Conservation (phyloP, 1,284 basidiomycete species). For the Boletus smithii region DNA sequence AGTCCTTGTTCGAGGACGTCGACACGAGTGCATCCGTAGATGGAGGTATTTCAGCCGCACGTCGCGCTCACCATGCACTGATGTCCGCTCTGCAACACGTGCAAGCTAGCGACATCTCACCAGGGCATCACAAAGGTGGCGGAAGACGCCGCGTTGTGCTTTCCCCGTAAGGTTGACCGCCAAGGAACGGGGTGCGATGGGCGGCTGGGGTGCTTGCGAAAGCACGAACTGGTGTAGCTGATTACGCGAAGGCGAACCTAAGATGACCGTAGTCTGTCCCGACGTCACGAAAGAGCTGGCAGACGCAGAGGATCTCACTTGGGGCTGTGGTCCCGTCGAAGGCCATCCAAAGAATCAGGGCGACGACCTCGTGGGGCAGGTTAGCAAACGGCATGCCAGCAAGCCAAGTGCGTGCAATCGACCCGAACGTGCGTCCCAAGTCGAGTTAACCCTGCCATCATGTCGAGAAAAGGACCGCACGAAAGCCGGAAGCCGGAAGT, state of each 20-base stretch:
- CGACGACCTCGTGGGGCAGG: slow-evolving; percentile 29
- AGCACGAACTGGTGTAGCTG: slow-evolving; percentile 19
- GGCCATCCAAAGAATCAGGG: slow-evolving; percentile 13
- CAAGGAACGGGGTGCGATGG: slow-evolving; percentile 18
- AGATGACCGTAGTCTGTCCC: slow-evolving; percentile 25
- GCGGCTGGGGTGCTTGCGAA: slow-evolving; percentile 14
- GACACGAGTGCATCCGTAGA: slow-evolving; percentile 44
- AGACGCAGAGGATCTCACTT: slow-evolving; percentile 20
- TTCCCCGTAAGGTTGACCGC: slow-evolving; percentile 17
- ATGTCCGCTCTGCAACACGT: not conserved
- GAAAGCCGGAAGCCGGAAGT: too few relatives aligned
- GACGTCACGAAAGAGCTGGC: slow-evolving; percentile 13
- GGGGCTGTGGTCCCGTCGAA: slow-evolving; percentile 13
- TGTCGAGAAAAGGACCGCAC: not conserved
- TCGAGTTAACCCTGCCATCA: not conserved
- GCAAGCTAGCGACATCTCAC: slow-evolving; percentile 8
- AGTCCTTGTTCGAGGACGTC: slow-evolving; percentile 41
- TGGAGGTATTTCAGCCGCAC: slow-evolving; percentile 36
- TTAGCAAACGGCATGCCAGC: slow-evolving; percentile 12
- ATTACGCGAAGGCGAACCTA: slow-evolving; percentile 16
- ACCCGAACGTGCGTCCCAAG: not conserved
- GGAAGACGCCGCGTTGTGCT: slow-evolving; percentile 6
- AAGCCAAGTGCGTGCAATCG: too few relatives aligned
- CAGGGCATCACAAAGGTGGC: slow-evolving; percentile 12
- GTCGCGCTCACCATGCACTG: not conserved